These are phyloP conservation scores for Piloderma croceum DNA, from an alignment of 768 basidiomycete genomes.

Conservation along the genomic window DNA sequence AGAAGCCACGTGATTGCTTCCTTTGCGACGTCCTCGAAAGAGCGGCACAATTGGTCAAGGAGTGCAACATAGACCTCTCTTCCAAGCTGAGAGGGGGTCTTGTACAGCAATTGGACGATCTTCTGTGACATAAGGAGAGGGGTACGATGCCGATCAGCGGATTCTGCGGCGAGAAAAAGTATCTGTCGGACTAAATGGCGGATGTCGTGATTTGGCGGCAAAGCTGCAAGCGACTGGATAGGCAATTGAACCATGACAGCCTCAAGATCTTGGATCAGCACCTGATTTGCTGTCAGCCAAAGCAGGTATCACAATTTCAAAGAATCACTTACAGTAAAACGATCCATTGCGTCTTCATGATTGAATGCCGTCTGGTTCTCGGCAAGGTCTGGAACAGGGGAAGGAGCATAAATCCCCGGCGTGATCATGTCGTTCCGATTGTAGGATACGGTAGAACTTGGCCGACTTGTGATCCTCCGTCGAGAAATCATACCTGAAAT, in stretches of 20 bases:
- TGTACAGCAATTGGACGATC: conserved; percentile 92
- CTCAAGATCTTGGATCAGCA: conserved; percentile 65
- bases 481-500: conserved; percentile 48
- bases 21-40: conserved; percentile 89
- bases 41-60: conserved; percentile 81
- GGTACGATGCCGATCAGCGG: conserved; percentile 75
- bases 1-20: conserved; percentile 96
- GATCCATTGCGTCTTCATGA: conserved; percentile 84
- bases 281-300: conserved; percentile 21
- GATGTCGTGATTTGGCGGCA: conserved; percentile 83
- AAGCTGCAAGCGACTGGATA: conserved; percentile 56
- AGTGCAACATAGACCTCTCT: conserved; percentile 91
- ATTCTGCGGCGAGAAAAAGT: conserved; percentile 72
- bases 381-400: conserved; percentile 56
- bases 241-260: conserved; percentile 73
- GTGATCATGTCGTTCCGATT: conserved; percentile 40
- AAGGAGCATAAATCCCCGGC: conserved; percentile 47
- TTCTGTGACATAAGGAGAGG: conserved; percentile 93
- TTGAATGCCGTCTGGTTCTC: conserved; percentile 42
- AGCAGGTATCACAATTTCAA: neutral
- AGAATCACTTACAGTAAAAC: conserved; percentile 58
- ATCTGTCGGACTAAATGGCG: conserved; percentile 82
- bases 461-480: conserved; percentile 56
- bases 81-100: conserved; percentile 77
- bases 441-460: conserved; percentile 68